phyloP scores from a whole-genome alignment of 129 eudicot genomes.

The Silybum marianum region DNA sequence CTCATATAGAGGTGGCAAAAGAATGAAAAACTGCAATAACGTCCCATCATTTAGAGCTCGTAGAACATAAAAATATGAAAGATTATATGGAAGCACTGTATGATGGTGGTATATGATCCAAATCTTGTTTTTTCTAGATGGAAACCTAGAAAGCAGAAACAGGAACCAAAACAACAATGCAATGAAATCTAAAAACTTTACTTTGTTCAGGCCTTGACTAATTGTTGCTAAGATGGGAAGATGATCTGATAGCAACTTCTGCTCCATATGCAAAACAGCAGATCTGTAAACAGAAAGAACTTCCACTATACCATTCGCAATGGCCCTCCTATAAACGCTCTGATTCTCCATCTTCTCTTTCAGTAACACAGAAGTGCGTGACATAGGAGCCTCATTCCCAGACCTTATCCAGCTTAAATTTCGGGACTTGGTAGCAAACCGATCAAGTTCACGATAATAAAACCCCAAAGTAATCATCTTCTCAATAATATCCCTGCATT shows the following conservation, averaged over 20 bases:
- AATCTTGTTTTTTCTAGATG: neutral
- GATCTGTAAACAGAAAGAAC: constrained; percentile 86
- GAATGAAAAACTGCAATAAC: constrained; percentile 74
- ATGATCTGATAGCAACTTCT: constrained; percentile 84
- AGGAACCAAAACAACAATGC: neutral
- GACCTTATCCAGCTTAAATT: constrained; percentile 95
- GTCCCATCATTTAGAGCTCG: constrained; percentile 24
- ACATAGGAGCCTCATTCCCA: constrained; percentile 44
- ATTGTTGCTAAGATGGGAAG: constrained; percentile 81
- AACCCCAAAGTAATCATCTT: constrained; percentile 82
- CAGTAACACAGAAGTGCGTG: constrained; percentile 36
- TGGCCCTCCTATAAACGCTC: constrained; percentile 89
- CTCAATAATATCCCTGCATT: constrained; percentile 83
- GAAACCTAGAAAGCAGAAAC: neutral
- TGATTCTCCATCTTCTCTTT: constrained; percentile 54
- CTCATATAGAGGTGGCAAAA: constrained; percentile 94
- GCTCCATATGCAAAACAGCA: constrained; percentile 90
- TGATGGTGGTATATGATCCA: neutral
- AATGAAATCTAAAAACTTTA: constrained; percentile 16
- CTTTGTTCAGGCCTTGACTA: constrained; percentile 94
- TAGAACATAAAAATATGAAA: constrained; percentile 16
- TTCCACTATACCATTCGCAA: constrained; percentile 93
- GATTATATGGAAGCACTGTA: neutral
- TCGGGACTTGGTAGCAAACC: constrained; percentile 76
- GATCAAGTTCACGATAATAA: constrained; percentile 87